Conservation (phyloP, 129 eudicot species). For the Artemisia argyi region DNA sequence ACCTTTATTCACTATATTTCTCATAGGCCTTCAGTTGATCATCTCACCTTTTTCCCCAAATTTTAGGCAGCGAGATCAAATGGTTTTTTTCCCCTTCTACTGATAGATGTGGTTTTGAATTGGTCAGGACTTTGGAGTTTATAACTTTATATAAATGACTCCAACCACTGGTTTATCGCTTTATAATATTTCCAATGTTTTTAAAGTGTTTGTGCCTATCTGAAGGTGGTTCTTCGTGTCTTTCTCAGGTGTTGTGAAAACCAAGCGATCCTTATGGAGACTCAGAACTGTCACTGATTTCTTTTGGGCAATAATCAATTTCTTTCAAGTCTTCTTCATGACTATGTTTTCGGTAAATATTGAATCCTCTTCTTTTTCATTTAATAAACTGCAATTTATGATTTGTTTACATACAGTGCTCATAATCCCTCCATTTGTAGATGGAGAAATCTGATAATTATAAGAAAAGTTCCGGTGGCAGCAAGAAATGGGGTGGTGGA, state of each 20-base stretch:
- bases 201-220: not conserved
- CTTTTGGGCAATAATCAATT: conserved; percentile 64
- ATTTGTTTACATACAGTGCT: not conserved
- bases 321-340: conserved; percentile 63
- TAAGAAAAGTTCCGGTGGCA: conserved; percentile 63
- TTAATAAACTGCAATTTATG: not conserved
- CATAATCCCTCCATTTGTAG: conserved; percentile 33
- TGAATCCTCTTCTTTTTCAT: conserved; percentile 4
- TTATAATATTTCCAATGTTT: not conserved
- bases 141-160: not conserved
- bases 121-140: no score
- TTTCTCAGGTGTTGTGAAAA: conserved; percentile 73
- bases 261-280: conserved; percentile 83
- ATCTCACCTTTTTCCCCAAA: no score
- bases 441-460: conserved; percentile 89
- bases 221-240: conserved; percentile 1
- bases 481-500: conserved; percentile 93
- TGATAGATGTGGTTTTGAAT: no score
- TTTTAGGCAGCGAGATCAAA: no score
- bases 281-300: conserved; percentile 68
- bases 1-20: no score
- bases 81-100: no score
- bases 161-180: not conserved
- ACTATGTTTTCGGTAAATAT: conserved; percentile 85
- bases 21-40: no score